Evolutionary conservation across 164 flowering plant species (phyloP).

Genomic region (Magnolia changhungtana): DNA sequence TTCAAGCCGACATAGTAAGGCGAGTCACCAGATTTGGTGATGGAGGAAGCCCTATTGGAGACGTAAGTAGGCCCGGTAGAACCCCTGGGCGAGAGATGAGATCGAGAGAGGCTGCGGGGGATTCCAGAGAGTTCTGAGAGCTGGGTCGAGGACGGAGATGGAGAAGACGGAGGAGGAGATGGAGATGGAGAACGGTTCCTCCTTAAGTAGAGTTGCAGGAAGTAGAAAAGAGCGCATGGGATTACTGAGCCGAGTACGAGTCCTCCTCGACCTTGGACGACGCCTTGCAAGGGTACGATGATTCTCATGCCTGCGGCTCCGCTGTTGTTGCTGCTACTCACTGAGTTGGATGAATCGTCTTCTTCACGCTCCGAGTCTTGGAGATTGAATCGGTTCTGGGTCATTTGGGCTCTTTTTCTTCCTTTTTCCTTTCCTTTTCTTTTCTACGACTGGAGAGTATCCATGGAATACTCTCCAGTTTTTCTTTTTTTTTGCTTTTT

Average conservation of each 20-base stretch:
- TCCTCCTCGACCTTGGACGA: constrained; percentile 88
- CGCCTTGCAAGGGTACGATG: constrained; percentile 88
- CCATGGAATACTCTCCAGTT: background rate
- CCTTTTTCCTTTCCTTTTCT: background rate
- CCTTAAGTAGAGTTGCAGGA: constrained; percentile 71
- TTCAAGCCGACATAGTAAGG: constrained; percentile 50
- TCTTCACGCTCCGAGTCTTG: constrained; percentile 11
- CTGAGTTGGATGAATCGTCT: constrained; percentile 1
- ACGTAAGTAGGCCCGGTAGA: constrained; percentile 47
- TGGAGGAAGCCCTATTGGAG: constrained; percentile 55
- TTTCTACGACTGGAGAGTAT: background rate
- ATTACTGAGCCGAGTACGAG: constrained; percentile 72
- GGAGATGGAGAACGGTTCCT: constrained; percentile 48
- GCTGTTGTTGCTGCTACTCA: constrained; percentile 2
- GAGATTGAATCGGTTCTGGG: constrained; percentile 25
- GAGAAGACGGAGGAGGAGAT: constrained; percentile 29
- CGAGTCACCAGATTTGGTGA: constrained; percentile 41
- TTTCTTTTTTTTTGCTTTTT: background rate
- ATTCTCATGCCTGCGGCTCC: constrained; percentile 75
- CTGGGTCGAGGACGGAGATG: constrained; percentile 29
- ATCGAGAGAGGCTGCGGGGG: constrained; percentile 52
- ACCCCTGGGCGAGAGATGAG: constrained; percentile 50
- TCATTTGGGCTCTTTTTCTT: constrained; percentile 24
- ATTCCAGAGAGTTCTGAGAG: constrained; percentile 35
- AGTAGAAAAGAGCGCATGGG: constrained; percentile 92